phyloP scores from a whole-genome alignment of 257 asterid species.

The Solanum bulbocastanum region DNA sequence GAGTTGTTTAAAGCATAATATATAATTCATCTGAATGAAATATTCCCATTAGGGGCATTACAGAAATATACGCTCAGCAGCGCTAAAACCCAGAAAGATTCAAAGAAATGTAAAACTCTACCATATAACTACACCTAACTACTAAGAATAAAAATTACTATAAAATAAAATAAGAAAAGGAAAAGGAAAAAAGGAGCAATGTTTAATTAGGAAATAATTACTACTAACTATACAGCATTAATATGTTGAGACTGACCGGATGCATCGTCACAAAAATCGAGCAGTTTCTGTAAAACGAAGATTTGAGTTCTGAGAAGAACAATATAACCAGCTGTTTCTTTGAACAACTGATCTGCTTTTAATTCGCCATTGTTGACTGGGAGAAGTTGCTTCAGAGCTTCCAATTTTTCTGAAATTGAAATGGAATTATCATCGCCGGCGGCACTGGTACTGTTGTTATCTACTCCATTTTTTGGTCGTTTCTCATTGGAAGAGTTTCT shows the following conservation, averaged over 20 bases:
- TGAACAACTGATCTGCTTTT: conserved; percentile 48
- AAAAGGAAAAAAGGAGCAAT: neutral
- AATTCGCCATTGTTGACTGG: conserved; percentile 19
- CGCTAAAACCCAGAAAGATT: neutral
- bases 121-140: neutral
- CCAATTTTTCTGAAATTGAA: conserved; percentile 51
- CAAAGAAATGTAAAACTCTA: neutral
- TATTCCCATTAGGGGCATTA: neutral
- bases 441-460: neutral
- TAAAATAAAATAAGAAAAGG: neutral
- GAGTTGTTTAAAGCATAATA: neutral
- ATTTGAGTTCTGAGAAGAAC: conserved; percentile 58
- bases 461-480: neutral
- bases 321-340: conserved; percentile 73
- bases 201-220: neutral
- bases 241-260: conserved; percentile 14
- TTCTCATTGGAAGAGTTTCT: conserved; percentile 17
- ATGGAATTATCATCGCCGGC: neutral
- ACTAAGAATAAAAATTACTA: neutral
- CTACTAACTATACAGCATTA: conserved; percentile 26
- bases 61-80: neutral
- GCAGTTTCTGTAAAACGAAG: conserved; percentile 53
- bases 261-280: conserved; percentile 40
- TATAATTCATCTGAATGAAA: neutral
- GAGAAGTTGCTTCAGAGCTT: conserved; percentile 54